phyloP scores from a whole-genome alignment of 768 basidiomycete genomes.

The Mycena galopus region DNA sequence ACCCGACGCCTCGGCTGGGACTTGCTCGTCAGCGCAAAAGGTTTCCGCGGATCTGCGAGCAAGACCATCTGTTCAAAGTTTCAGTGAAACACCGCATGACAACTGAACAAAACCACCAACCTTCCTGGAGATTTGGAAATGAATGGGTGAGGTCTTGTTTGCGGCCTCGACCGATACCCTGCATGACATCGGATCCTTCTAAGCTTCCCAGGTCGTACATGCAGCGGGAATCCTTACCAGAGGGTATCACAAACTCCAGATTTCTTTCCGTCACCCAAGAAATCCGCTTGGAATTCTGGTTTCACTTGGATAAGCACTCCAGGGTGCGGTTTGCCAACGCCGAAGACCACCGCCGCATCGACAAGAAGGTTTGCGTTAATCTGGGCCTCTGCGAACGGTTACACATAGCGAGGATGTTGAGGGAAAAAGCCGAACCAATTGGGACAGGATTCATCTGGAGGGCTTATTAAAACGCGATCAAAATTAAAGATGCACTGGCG shows the following conservation, averaged over 20 bases:
- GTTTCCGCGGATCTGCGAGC: not conserved
- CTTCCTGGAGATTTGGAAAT: conserved; percentile 14
- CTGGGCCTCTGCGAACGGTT: conserved; percentile 11
- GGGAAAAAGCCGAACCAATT: conserved; percentile 9
- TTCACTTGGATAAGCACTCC: conserved; percentile 25
- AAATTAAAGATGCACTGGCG: not conserved
- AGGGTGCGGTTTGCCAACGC: not conserved
- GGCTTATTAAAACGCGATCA: not conserved
- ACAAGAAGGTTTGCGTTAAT: conserved; percentile 18
- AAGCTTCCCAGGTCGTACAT: not conserved
- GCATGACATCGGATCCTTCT: too few species aligned
- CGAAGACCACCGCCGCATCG: conserved; percentile 10
- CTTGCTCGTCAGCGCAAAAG: conserved; percentile 22
- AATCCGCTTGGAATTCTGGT: not conserved
- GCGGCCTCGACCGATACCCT: conserved; percentile 15
- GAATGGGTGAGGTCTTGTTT: conserved; percentile 4
- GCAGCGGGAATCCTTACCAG: not conserved
- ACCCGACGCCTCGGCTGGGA: conserved; percentile 8
- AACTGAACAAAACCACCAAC: not conserved
- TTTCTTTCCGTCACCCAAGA: not conserved
- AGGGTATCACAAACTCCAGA: not conserved
- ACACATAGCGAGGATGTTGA: not conserved
- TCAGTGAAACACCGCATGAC: not conserved
- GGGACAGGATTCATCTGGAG: conserved; percentile 22
- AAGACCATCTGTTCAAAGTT: conserved; percentile 4